Conservation (phyloP, 108 stramenopile genomes). For the Cyclotella sp. region DNA sequence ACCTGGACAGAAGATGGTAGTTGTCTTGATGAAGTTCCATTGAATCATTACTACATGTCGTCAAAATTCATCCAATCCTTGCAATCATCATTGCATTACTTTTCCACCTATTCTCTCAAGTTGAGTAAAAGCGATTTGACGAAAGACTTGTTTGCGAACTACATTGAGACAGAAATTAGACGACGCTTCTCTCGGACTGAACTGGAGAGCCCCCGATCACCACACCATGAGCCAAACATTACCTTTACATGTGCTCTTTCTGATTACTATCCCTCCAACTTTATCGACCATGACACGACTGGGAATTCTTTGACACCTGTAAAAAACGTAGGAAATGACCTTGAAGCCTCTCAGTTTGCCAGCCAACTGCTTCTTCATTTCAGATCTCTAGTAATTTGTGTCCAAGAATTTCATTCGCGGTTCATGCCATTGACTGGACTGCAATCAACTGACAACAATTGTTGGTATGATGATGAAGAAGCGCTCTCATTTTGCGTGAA, state of each 20-base stretch:
- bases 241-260: constrained; percentile 28
- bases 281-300: constrained; percentile 24
- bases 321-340: constrained; percentile 31
- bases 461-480: constrained; percentile 34
- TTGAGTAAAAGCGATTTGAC: constrained; percentile 19
- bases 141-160: constrained; percentile 32
- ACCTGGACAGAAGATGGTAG: constrained; percentile 37
- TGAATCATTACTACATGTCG: constrained; percentile 37
- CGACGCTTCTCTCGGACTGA: constrained; percentile 22
- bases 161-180: constrained; percentile 17
- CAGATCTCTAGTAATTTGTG: constrained; percentile 60
- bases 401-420: constrained; percentile 44
- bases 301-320: constrained; percentile 1
- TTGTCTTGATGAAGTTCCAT: constrained; percentile 32
- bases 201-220: neutral
- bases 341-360: constrained; percentile 61
- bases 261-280: constrained; percentile 45
- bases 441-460: constrained; percentile 14
- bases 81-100: constrained; percentile 17
- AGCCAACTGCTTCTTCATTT: constrained; percentile 65
- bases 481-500: constrained; percentile 32
- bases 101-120: constrained; percentile 27
- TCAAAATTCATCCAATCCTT: constrained; percentile 41
- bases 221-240: neutral
- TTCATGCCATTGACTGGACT: constrained; percentile 18